Conservation (phyloP, 1,284 basidiomycete genomes). For the Puccinia triticina region DNA sequence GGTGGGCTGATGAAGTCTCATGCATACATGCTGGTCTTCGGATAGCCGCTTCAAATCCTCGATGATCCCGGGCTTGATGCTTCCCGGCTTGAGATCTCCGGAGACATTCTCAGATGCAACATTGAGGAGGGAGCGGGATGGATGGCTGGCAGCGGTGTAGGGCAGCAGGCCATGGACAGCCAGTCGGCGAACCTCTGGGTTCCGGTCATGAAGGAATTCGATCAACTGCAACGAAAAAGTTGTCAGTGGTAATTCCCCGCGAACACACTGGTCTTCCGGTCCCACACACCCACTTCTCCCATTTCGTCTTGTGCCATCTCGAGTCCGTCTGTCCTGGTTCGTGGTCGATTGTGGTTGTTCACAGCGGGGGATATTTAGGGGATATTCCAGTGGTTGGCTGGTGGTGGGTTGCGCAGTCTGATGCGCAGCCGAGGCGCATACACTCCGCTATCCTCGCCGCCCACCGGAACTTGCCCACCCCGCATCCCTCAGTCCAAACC, state of each 20-base stretch:
- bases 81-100: conserved; percentile 42
- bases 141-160: conserved; percentile 73
- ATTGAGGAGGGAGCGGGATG: conserved; percentile 72
- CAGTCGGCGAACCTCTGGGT: conserved; percentile 82
- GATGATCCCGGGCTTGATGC: conserved; percentile 55
- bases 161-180: conserved; percentile 80
- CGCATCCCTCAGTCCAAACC: background rate
- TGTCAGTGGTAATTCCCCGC: conserved; percentile 12
- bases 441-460: background rate
- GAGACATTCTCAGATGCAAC: conserved; percentile 62
- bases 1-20: conserved; percentile 68
- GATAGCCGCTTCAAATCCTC: conserved; percentile 63
- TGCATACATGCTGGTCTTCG: conserved; percentile 70
- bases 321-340: background rate
- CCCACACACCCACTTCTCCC: conserved; percentile 43
- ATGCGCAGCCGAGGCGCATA: background rate
- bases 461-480: background rate
- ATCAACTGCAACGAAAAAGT: conserved; percentile 68
- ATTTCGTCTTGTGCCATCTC: conserved; percentile 31
- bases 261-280: background rate
- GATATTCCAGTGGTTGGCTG: no score
- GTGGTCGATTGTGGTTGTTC: background rate
- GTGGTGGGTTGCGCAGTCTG: background rate
- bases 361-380: no score
- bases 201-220: conserved; percentile 80